Base-by-base conservation (phyloP, 2,329 filamentous ascomycete species). In the Exophiala lecanii-corni region DNA sequence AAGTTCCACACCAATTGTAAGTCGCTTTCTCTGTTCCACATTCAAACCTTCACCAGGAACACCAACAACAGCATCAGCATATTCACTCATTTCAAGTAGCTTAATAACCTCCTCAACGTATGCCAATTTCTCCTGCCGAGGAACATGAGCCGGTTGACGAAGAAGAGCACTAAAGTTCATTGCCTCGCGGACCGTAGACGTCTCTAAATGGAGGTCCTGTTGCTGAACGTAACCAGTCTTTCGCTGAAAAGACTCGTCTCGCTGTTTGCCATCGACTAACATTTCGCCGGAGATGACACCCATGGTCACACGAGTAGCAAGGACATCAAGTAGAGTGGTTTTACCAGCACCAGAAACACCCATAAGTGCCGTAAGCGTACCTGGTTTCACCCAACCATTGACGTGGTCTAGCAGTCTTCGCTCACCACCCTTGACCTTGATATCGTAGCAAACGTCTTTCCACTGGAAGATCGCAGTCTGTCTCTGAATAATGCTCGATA, bases 1-100 rank as follows among this genome's bases (percentile, higher is more conserved):
- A 17, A 97, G 76, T 62, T 97, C 91, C n/a, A 97, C 89, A 65
- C 88, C 91, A 51, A 97, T 95, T 0, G 89, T 96, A 5, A 96
- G 75, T 57, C 88, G 84, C 61, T 82, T 82, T 13, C 79, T 72
- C 60, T 82, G 79, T 60, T 82, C 79, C 16, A 78, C 74, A 40
- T 77, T 77, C 30, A 78, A 66, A 68, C 74, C 63, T 71, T 94
- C 86, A 50, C 89, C 89, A 4, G 87, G 86, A 19, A 94, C 84
- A 73, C 89, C 91, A 41, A 96, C 87, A 33, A 95, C 75, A 12
- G 89, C 89, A 61, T 94, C 89, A 10, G 89, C 88, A 57, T 92
- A 94, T 39, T 86, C 79, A 53, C 88, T 76, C 87, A 96, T 94
- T 35, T 92, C 88, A 17, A 96, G 72, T 16, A 96, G 76, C 66